Evolutionary conservation across 2,329 filamentous ascomycete genomes (phyloP).

Genomic region (Botrytis medusae): DNA sequence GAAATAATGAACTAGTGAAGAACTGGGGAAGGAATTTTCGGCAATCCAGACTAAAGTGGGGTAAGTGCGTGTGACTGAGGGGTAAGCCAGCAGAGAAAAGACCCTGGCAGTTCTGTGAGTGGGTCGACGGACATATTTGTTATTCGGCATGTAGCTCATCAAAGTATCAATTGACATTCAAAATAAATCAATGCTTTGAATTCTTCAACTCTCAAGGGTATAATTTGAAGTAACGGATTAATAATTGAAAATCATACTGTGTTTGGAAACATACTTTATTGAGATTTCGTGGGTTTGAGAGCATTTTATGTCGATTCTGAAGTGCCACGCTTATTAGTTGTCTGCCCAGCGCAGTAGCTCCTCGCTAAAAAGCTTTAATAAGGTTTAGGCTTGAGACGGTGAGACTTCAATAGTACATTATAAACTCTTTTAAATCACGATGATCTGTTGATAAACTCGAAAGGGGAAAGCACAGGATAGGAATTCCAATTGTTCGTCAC

Average conservation of each 20-base stretch:
- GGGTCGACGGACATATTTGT: neutral
- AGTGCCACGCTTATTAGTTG: neutral
- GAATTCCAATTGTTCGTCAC: neutral
- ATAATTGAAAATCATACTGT: neutral
- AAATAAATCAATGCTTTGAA: neutral
- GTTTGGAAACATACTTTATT: neutral
- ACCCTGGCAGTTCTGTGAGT: neutral
- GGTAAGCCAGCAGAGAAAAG: neutral
- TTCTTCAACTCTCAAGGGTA: neutral
- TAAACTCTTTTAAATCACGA: neutral
- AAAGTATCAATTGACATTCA: neutral
- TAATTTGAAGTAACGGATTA: rapidly evolving
- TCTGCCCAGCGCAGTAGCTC: neutral
- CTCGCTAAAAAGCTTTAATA: neutral
- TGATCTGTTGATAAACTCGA: neutral
- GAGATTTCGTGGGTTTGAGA: neutral
- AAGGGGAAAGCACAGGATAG: neutral
- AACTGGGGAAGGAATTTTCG: neutral
- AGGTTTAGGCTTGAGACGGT: neutral
- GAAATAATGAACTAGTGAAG: neutral
- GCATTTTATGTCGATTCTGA: neutral
- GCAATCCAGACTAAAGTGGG: neutral
- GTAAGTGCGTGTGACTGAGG: neutral
- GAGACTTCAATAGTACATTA: neutral
- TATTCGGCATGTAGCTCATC: neutral